Conservation (phyloP, 2,329 filamentous ascomycete genomes). For the Dichotomopilus funicola region DNA sequence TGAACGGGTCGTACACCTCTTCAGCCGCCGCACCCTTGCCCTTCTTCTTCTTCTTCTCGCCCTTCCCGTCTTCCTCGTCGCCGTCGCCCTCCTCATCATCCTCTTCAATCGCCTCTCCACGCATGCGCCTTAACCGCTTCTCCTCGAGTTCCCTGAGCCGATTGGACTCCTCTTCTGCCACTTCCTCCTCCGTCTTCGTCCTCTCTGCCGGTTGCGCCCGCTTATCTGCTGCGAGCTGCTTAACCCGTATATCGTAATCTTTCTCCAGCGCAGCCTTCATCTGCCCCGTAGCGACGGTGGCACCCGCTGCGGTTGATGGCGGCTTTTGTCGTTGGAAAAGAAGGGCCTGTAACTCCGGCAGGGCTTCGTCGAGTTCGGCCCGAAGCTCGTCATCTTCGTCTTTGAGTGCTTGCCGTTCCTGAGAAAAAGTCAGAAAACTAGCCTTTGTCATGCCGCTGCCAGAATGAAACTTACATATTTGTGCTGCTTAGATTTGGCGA, state of each 20-base stretch:
- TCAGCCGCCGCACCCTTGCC: constrained; percentile 19
- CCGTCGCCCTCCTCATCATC: constrained; percentile 49
- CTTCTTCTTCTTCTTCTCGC: constrained; percentile 33
- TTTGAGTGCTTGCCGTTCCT: constrained; percentile 80
- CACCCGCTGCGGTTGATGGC: constrained; percentile 30
- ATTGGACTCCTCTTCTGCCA: constrained; percentile 67
- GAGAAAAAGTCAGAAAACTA: not conserved
- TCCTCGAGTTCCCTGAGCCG: constrained; percentile 75
- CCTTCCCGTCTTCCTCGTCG: constrained; percentile 27
- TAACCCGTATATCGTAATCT: constrained; percentile 79
- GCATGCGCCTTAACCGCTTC: constrained; percentile 78
- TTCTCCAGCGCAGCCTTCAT: constrained; percentile 67
- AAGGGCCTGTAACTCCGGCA: constrained; percentile 68
- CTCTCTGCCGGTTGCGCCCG: constrained; percentile 79
- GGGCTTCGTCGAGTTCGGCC: constrained; percentile 75
- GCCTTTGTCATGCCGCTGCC: fast-evolving
- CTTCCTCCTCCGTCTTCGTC: constrained; percentile 88
- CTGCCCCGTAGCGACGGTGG: constrained; percentile 40
- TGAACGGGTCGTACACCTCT: constrained; percentile 29
- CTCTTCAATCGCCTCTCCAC: constrained; percentile 63
- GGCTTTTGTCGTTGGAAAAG: constrained; percentile 48
- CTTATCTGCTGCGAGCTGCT: constrained; percentile 75
- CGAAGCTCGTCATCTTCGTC: constrained; percentile 89
- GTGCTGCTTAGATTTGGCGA: constrained; percentile 92
- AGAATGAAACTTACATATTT: constrained; percentile 53